Conservation (phyloP, 306 rosid genomes). For the Neltuma alba region DNA sequence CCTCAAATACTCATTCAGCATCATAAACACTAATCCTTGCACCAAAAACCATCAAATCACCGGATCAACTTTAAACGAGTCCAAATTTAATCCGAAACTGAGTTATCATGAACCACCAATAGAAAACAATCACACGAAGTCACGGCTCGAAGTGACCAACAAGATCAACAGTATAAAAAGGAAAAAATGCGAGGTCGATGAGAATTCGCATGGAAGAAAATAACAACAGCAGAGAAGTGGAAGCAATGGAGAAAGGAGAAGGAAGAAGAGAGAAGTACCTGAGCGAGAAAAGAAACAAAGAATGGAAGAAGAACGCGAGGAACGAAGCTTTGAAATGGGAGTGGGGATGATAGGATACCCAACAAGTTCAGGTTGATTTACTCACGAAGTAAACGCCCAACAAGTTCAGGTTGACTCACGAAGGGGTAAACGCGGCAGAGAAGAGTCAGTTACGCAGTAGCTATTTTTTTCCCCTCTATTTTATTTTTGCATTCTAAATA, state of each 20-base stretch:
- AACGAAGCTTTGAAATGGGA: constrained; percentile 25
- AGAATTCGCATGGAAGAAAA: neutral
- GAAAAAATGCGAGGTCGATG: neutral
- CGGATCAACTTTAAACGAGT: constrained; percentile 9
- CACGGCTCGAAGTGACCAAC: neutral
- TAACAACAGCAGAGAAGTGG: neutral
- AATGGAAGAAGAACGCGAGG: constrained; percentile 27
- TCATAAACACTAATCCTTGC: neutral
- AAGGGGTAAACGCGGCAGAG: too few species aligned
- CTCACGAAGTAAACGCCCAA: too few species aligned
- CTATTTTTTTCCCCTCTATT: too few species aligned
- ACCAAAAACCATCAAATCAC: neutral
- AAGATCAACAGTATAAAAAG: neutral
- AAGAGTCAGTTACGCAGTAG: too few species aligned
- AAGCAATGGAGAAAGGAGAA: neutral
- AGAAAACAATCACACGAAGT: neutral
- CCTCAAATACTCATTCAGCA: constrained; percentile 1
- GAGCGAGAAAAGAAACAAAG: constrained; percentile 44
- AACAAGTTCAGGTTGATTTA: too few species aligned
- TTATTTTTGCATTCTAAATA: too few species aligned
- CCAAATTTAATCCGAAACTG: neutral
- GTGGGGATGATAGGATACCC: too few species aligned
- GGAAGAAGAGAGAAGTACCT: constrained; percentile 33
- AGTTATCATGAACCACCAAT: neutral
- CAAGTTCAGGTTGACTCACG: too few species aligned